Base-by-base conservation (phyloP, 768 basidiomycete species). In the Kwoniella pini region DNA sequence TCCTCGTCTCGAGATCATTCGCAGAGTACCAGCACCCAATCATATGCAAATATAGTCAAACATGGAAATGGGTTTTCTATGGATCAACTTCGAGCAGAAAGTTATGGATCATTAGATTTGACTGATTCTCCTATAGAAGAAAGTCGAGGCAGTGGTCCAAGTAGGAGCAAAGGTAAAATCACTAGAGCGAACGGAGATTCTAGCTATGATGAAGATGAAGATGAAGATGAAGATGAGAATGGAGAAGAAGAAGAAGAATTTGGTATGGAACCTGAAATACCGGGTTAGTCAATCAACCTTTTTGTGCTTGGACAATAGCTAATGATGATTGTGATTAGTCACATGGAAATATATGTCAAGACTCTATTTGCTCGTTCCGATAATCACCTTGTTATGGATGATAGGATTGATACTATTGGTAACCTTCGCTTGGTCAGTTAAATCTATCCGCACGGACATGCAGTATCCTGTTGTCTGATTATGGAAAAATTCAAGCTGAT, bases 401-500 rank as follows among this genome's bases (percentile, higher is more conserved):
- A 52, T 46, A 3, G 31, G 42, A 0, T 45, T 78, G 12, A 61
- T 75, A 6, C 48, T 76, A 28, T 45, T 78, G 3, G 67, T 74
- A 26, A 71, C 63, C 13, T 76, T 63, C 39, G 77, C 73, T 6
- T 78, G 77, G 77, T 73, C 65, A 45, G 74, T 58, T 40, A 15
- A n/a, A n/a, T n/a, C n/a, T n/a, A n/a, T n/a, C n/a, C n/a, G n/a
- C n/a, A n/a, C n/a, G n/a, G n/a, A n/a, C n/a, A n/a, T n/a, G n/a
- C n/a, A n/a, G n/a, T n/a, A n/a, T n/a, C n/a, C n/a, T n/a, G n/a
- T n/a, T n/a, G n/a, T n/a, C n/a, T n/a, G n/a, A n/a, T n/a, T n/a
- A n/a, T n/a, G n/a, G n/a, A n/a, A n/a, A n/a, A n/a, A n/a, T n/a
- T n/a, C n/a, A n/a, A n/a, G n/a, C n/a, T n/a, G n/a, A n/a, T n/a